These are phyloP conservation scores for Aspergillus bombycis DNA, from an alignment of 2,329 filamentous ascomycete species.

Conservation along the genomic window DNA sequence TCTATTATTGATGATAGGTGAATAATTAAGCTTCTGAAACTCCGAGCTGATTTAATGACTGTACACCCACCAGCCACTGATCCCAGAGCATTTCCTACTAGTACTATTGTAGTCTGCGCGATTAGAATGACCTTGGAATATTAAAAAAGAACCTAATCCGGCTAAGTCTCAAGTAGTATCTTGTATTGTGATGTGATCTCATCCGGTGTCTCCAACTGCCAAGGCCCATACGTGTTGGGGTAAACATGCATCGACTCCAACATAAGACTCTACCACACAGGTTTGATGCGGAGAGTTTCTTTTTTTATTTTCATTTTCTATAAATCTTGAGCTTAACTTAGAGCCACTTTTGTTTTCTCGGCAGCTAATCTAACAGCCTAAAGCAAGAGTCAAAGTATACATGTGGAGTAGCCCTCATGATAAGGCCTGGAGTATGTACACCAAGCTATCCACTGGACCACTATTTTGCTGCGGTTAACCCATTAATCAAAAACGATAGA, in stretches of 20 bases:
- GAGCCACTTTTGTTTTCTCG: neutral
- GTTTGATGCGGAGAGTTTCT: neutral
- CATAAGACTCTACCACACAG: neutral
- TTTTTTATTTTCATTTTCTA: neutral
- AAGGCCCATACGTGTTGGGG: slow-evolving; percentile 9
- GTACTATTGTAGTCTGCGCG: neutral
- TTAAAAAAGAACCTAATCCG: neutral
- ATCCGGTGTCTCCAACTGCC: slow-evolving; percentile 13
- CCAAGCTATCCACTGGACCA: too few relatives aligned
- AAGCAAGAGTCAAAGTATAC: neutral
- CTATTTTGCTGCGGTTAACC: too few relatives aligned
- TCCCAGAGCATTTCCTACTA: neutral
- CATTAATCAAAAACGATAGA: too few relatives aligned
- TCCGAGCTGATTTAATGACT: neutral
- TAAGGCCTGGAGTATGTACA: neutral
- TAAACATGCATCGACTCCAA: slow-evolving; percentile 1
- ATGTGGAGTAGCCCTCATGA: neutral
- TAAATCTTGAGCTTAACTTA: neutral
- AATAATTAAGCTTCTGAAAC: neutral
- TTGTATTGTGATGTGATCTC: neutral
- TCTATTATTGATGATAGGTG: slow-evolving; percentile 7
- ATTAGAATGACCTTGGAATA: neutral
- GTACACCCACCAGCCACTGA: neutral
- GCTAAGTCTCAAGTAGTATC: neutral
- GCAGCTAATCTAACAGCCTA: neutral